Conservation (phyloP, 140 eudicot species). For the Flaveria floridana region DNA sequence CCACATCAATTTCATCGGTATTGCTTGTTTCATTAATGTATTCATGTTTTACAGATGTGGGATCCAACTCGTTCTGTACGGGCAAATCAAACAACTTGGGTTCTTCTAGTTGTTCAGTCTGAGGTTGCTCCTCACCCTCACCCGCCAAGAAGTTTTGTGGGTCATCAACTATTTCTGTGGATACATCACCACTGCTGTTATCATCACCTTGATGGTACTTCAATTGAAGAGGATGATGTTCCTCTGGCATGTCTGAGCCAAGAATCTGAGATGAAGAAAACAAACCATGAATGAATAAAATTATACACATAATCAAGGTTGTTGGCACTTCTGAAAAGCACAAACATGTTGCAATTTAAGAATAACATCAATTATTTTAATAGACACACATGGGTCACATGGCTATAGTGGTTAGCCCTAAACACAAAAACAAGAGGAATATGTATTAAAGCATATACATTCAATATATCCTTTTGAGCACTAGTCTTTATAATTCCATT, state of each 20-base stretch:
- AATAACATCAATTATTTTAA: neutral
- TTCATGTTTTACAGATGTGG: conserved; percentile 65
- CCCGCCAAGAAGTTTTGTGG: conserved; percentile 31
- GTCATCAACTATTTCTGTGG: conserved; percentile 34
- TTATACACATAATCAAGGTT: neutral
- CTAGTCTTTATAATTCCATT: neutral
- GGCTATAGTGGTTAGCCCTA: neutral
- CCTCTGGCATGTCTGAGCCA: conserved; percentile 47
- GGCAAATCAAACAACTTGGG: conserved; percentile 51
- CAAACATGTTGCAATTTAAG: neutral
- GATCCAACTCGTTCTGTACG: conserved; percentile 40
- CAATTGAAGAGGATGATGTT: conserved; percentile 39
- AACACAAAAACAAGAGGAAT: neutral
- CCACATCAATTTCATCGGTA: conserved; percentile 41
- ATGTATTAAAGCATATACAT: conserved; percentile 2
- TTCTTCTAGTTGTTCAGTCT: conserved; percentile 43
- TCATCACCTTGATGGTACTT: conserved; percentile 38
- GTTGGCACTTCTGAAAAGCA: neutral
- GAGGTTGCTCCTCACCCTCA: conserved; percentile 31
- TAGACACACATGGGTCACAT: neutral
- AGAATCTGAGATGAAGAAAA: conserved; percentile 52
- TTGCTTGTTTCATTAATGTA: conserved; percentile 56
- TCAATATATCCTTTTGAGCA: neutral
- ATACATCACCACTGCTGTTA: conserved; percentile 38
- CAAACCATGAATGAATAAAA: conserved; percentile 13